Conservation (phyloP, 495 filamentous ascomycete species). For the Talaromyces borbonicus region DNA sequence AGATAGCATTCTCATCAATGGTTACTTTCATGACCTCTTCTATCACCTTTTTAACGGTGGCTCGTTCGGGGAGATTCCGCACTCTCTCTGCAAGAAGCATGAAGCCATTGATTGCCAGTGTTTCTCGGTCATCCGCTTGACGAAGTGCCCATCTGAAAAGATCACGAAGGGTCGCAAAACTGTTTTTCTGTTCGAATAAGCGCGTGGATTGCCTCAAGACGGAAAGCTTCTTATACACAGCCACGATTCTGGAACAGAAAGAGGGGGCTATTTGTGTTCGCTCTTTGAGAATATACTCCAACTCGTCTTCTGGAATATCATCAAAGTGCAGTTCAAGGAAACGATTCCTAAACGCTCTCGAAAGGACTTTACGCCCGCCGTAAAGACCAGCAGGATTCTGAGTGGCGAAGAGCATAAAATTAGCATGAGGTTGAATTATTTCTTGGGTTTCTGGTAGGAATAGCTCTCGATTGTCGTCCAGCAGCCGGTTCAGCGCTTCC, state of each 20-base stretch:
- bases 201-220: conserved; percentile 77
- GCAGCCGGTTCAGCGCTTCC: conserved; percentile 85
- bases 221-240: conserved; percentile 89
- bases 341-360: conserved; percentile 89
- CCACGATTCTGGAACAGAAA: conserved; percentile 80
- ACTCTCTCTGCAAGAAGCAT: conserved; percentile 94
- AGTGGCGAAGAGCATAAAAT: conserved; percentile 99
- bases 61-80: conserved; percentile 76
- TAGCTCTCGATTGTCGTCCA: conserved; percentile 97
- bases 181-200: conserved; percentile 93
- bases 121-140: conserved; percentile 71
- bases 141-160: conserved; percentile 95
- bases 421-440: conserved; percentile 75
- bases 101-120: conserved; percentile 86
- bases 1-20: conserved; percentile 65
- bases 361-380: conserved; percentile 85
- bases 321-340: conserved; percentile 98
- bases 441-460: conserved; percentile 97
- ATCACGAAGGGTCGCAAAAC: conserved; percentile 93
- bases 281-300: conserved; percentile 86
- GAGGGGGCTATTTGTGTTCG: conserved; percentile 83
- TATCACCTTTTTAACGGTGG: conserved; percentile 76
- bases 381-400: conserved; percentile 96
- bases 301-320: conserved; percentile 90
- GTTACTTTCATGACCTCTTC: conserved; percentile 85